Base-by-base conservation (phyloP, 179 eudicot species). In the Sideroxylon spinosum region DNA sequence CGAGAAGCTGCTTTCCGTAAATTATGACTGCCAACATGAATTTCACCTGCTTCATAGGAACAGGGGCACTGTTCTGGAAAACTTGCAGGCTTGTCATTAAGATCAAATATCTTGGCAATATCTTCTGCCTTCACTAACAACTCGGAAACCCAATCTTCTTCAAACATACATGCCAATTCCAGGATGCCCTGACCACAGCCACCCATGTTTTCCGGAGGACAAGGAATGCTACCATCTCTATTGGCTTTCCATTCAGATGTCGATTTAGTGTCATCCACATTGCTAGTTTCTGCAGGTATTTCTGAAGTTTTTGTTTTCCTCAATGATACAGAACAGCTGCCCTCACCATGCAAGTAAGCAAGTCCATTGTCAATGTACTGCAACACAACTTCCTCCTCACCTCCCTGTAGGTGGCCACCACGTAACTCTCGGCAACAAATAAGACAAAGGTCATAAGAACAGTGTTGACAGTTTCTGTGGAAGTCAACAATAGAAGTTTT, bases 161-260 rank as follows among this genome's bases (percentile, higher is more conserved):
- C n/a, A 59, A 82, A 74, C 4, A 91, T 22, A 49, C 81, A 78
- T 59, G 81, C 90, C 71, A 95, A 76, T 74, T 84, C 87, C 68
- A 95, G 84, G 46, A 73, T 59, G 55, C 81, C 82, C 6, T 69
- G 65, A 68, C 92, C 90, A 82, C 97, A 95, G 19, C 99, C 98
- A 71, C 90, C 93, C 79, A 75, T 28, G 20, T 81, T 72, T 59
- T 25, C 17, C 2, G 87, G 84, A 0, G 96, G 97, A 62, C 99
- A 95, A 26, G 83, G 85, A 68, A 95, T 93, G 73, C 86, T 86
- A 55, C 97, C 97, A 78, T 81, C 64, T 66, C 75, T 73, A 67
- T 84, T 77, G 14, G 86, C 84, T 78, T 83, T 95, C 98, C 98
- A 93, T 64, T 83, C 92, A 68, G 68, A 37, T 46, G 74, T 69